Evolutionary conservation across 495 filamentous ascomycete species (phyloP).

Genomic region (Ascodesmis nigricans): DNA sequence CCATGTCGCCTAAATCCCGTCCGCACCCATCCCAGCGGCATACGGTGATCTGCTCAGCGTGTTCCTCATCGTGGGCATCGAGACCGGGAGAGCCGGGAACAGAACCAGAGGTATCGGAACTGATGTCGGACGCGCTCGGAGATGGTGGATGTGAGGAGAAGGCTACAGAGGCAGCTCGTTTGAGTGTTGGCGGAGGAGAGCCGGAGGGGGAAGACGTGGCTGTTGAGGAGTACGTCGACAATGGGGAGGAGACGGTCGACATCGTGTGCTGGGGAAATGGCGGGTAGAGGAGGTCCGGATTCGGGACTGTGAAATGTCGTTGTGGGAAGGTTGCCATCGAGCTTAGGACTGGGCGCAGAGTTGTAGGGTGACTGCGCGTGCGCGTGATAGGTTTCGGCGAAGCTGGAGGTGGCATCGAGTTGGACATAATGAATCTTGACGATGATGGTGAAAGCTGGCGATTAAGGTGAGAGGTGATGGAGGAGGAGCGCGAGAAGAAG

Average conservation of each 20-base stretch:
- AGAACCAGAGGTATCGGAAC: constrained; percentile 68
- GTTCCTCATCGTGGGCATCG: constrained; percentile 59
- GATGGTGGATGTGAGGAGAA: constrained; percentile 17
- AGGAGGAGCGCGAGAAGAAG: no score
- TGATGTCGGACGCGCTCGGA: constrained; percentile 35
- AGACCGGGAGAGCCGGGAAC: constrained; percentile 49
- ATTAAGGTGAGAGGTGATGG: no score
- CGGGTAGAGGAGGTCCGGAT: no score
- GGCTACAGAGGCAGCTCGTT: constrained; percentile 15
- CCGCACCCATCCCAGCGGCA: constrained; percentile 80
- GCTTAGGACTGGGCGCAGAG: no score
- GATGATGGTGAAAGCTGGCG: no score
- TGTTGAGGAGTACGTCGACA: constrained; percentile 9
- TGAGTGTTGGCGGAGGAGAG: constrained; percentile 8
- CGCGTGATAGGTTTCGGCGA: no score
- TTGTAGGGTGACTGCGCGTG: no score
- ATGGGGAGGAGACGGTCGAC: constrained; percentile 15
- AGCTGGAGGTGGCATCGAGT: no score
- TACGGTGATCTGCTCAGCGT: constrained; percentile 63
- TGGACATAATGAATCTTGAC: no score
- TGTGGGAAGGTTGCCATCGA: no score
- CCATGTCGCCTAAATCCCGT: constrained; percentile 79
- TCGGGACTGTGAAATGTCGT: no score
- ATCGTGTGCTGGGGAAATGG: no score
- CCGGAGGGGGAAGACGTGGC: constrained; percentile 12